Evolutionary conservation across 768 basidiomycete genomes (phyloP), one percentile per base, ranked within the genome.

Genomic region (Suillus hirtellus): DNA sequence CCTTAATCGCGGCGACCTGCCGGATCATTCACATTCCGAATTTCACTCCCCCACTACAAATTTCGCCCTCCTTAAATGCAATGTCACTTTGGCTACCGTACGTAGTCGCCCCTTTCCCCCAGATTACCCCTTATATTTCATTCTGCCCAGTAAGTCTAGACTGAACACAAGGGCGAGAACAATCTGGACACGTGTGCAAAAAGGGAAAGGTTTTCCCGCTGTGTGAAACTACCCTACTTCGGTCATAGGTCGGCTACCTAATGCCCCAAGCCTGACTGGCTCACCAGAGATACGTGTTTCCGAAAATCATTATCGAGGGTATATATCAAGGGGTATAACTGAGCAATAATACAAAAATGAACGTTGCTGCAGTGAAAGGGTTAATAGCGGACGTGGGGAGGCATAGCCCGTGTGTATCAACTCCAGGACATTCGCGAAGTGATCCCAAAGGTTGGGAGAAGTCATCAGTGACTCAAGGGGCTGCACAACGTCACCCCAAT

Each of bases 281-380:
- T 31, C 31, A 6, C 31, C 31, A 31, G 1, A 52, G 10, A 31
- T 35, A 35, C 24, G 4, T 1, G 21, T 40, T 40, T 17, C 37
- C 15, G 21, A 17, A 38, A 17, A 56, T n/a, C 6, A 27, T 42
- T 5, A 27, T 24, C 35, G 38, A 40, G 40, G 56, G 17, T 58
- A 40, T 40, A 56, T 56, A 38, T 40, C 14, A 40, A 40, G 15
- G 7, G 56, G 56, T 58, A 58, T 58, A 42, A 14, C 27, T 58
- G 40, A 31, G 24, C 17, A 27, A 4, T 31, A 19, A 42, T 58
- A 15, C 17, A 53, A 12, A 34, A n/a, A 35, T 19, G 19, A 53
- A 34, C 19, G 19, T 53, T 53, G 31, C 17, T 34, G 10, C 19
- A 53, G 19, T 12, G 10, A 52, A 52, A 27, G 27, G 4, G 4